Evolutionary conservation across 495 filamentous ascomycete species (phyloP).

Genomic region (Chlorociboria aeruginascens): DNA sequence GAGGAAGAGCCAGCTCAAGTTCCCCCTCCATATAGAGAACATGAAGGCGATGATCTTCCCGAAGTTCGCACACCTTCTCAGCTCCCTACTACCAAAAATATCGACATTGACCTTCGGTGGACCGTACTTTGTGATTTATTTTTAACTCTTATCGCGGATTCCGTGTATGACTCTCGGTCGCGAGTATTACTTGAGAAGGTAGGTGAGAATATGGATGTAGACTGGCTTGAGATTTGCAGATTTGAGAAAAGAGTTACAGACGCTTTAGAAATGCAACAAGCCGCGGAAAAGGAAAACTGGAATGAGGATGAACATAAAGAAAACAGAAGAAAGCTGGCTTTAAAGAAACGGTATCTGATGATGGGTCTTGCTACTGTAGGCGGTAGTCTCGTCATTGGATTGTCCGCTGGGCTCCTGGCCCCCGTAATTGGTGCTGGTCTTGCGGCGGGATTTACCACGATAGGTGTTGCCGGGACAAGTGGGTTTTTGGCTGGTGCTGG

Average conservation of each 20-base stretch:
- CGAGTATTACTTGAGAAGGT: conserved; percentile 76
- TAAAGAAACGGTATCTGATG: conserved; percentile 76
- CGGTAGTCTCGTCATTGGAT: conserved; percentile 87
- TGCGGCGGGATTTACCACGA: conserved; percentile 88
- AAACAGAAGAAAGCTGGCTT: conserved; percentile 62
- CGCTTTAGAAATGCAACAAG: conserved; percentile 92
- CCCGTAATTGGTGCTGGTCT: conserved; percentile 92
- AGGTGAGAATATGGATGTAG: conserved; percentile 61
- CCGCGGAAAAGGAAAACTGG: conserved; percentile 89
- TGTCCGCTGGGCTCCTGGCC: conserved; percentile 84
- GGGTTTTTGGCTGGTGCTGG: conserved; percentile 85
- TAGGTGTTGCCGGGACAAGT: conserved; percentile 81
- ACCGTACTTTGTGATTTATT: conserved; percentile 96
- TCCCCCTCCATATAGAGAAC: conserved; percentile 61
- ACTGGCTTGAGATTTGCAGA: conserved; percentile 87
- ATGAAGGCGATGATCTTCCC: conserved; percentile 57
- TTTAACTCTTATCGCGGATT: conserved; percentile 88
- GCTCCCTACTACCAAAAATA: conserved; percentile 64
- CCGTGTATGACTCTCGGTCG: conserved; percentile 83
- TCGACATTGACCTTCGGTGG: conserved; percentile 96
- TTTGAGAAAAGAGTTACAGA: conserved; percentile 98
- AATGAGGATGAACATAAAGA: conserved; percentile 94
- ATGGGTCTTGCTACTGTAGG: conserved; percentile 97
- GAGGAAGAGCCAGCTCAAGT: conserved; percentile 34
- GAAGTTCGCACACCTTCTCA: conserved; percentile 71